Evolutionary conservation across 441 rosid species (phyloP), one percentile per base, ranked within the genome.

Genomic region (Macaranga tanarius): DNA sequence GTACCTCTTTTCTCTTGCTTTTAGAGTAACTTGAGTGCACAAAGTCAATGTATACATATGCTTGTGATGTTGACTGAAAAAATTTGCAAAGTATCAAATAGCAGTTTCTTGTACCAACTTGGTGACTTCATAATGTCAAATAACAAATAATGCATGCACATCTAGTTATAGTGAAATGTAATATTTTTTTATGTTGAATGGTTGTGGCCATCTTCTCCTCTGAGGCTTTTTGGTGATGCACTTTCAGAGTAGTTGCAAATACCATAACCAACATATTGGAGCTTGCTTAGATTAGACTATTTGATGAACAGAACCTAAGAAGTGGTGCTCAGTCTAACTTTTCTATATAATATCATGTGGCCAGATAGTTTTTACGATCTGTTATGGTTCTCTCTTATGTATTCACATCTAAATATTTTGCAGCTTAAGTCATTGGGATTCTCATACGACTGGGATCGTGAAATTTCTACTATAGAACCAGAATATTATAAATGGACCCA

Each of bases 381-480:
- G 51, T 3, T 25, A 26, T 63, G 62, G 12, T 23, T 22, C 51
- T 69, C 73, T 65, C 10, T 10, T 26, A 57, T 61, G 60, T 47
- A 63, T 50, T 79, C 74, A 74, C 12, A 40, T 73, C 65, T 22
- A 28, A 66, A 75, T 60, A 4, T 9, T 71, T 79, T 83, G 82
- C 90, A 95, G 99, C 99, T 95, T 44, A 92, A 91, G 79, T 90
- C 90, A 22, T 72, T 95, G 73, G 99, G 99, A 4, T 92, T 95
- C 80, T 95, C 99, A 5, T 95, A 92, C 68, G 99, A 95, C 65
- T 95, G 99, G 99, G 93, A 92, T 72, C 95, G 96, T 57, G 99
- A 92, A 81, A 84, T 95, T 77, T 92, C 97, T 28, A 95, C 99
- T n/a, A 87, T 80, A 40, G 97, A 92, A 79, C 98, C 99, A 11